These are phyloP conservation scores for Erodium maritimum DNA, from an alignment of 345 rosid genomes.

Conservation along the genomic window DNA sequence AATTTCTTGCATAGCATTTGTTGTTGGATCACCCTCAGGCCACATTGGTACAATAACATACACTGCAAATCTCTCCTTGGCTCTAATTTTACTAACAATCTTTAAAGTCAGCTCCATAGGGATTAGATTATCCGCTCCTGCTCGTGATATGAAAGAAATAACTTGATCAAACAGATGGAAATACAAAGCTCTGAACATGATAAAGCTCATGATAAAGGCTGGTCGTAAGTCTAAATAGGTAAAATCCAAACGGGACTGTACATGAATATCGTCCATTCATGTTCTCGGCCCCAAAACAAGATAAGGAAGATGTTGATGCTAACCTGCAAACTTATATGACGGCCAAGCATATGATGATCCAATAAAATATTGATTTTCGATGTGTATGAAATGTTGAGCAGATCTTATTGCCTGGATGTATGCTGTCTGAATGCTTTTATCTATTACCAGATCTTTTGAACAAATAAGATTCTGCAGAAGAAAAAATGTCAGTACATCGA, in stretches of 20 bases:
- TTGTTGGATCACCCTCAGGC: slow-evolving; percentile 95
- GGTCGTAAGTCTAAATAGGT: too few species aligned
- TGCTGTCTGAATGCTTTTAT: slow-evolving; percentile 97
- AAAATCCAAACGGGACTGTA: too few species aligned
- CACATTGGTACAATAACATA: slow-evolving; percentile 90
- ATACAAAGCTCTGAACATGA: too few species aligned
- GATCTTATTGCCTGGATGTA: slow-evolving; percentile 91
- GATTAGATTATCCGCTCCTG: slow-evolving; percentile 88
- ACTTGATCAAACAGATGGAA: background rate
- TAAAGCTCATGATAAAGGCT: too few species aligned
- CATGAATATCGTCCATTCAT: too few species aligned
- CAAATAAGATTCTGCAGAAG: slow-evolving; percentile 51
- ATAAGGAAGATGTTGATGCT: slow-evolving; percentile 3
- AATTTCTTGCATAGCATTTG: slow-evolving; percentile 81
- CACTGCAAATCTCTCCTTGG: slow-evolving; percentile 82
- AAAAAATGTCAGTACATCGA: too few species aligned
- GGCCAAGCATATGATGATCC: slow-evolving; percentile 94
- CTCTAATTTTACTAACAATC: slow-evolving; percentile 79
- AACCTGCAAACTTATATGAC: slow-evolving; percentile 63
- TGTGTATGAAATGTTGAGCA: slow-evolving; percentile 91
- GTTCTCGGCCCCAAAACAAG: too few species aligned
- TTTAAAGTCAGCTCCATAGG: slow-evolving; percentile 95
- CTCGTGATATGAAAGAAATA: slow-evolving; percentile 5
- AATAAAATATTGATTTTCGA: slow-evolving; percentile 90
- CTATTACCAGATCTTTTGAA: slow-evolving; percentile 85